Evolutionary conservation across 768 basidiomycete genomes (phyloP), one percentile per base, ranked within the genome.

Genomic region (Russula olivacea): DNA sequence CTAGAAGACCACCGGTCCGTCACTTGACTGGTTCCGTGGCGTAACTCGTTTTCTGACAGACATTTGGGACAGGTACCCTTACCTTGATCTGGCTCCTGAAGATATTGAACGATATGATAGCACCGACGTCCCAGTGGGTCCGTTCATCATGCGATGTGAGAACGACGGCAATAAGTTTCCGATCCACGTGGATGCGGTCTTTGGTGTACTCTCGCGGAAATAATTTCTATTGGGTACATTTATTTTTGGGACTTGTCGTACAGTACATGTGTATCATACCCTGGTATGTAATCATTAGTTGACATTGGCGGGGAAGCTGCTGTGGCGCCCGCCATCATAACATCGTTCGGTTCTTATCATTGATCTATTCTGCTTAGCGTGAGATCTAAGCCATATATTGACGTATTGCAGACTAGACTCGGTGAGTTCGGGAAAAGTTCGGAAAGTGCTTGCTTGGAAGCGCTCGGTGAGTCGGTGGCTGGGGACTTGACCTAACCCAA

Each of bases 121-220:
- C 9, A 52, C 52, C 17, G 65, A 66, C 11, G 51, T 64, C 40
- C 30, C 65, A 12, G 30, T 66, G 48, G 65, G 65, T 6, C 65
- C 65, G 8, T 59, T 66, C 53, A 32, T 58, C 32, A 51, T 66
- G 52, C 51, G 65, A 32, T 66, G 65, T 53, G 65, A 64, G 34
- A 43, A 25, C 40, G 40, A 54, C 25, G 21, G 34, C 2, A 8
- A 40, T 2, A 19, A 43, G 23, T 14, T 4, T 25, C 51, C 12
- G 30, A 3, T 55, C 11, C 58, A 83, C 34, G 81, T 83, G 68
- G 83, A 85, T 80, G 81, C 81, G 14, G 72, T 82, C 38, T 83
- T 80, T 57, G 82, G 83, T 25, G 83, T 85, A 38, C 73, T 83
- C 19, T 41, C 54, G 34, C 63, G 52, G 23, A 64, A 66, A 28